Evolutionary conservation across 257 asterid species (phyloP).

Genomic region (Fraxinus excelsior): DNA sequence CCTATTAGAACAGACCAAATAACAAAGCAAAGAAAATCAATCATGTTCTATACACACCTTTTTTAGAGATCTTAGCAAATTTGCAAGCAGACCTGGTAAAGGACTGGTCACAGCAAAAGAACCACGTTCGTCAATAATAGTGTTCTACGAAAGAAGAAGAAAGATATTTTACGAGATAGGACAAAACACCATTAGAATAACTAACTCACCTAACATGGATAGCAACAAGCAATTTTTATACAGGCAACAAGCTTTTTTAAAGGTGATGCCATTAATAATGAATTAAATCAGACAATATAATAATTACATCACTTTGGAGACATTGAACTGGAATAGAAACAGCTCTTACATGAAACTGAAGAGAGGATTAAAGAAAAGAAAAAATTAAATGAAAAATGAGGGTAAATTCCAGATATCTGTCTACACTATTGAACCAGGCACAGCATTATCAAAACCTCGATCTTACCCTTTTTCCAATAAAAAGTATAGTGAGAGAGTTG

Average conservation of each 20-base stretch:
- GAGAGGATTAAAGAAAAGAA: background rate
- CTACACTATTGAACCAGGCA: background rate
- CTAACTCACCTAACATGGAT: background rate
- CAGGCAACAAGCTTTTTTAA: background rate
- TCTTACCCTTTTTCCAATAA: background rate
- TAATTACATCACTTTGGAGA: background rate
- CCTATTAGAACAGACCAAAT: slow-evolving; percentile 11
- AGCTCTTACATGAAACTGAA: background rate
- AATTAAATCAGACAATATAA: background rate
- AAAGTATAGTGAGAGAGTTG: background rate
- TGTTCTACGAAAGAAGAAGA: slow-evolving; percentile 53
- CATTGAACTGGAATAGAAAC: background rate
- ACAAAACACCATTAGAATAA: slow-evolving; percentile 20
- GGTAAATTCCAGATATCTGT: background rate
- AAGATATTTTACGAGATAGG: slow-evolving; percentile 15
- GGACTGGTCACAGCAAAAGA: slow-evolving; percentile 89
- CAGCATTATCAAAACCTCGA: background rate
- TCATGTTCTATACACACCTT: slow-evolving; percentile 44
- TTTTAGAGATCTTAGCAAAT: slow-evolving; percentile 57
- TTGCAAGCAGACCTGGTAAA: slow-evolving; percentile 66
- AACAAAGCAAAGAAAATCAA: background rate
- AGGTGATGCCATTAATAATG: background rate
- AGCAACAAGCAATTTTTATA: slow-evolving; percentile 10
- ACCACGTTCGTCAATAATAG: slow-evolving; percentile 81
- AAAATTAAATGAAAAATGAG: background rate